These are phyloP conservation scores for Mariannaea sp. DNA, from an alignment of 2,329 filamentous ascomycete genomes.

Conservation along the genomic window DNA sequence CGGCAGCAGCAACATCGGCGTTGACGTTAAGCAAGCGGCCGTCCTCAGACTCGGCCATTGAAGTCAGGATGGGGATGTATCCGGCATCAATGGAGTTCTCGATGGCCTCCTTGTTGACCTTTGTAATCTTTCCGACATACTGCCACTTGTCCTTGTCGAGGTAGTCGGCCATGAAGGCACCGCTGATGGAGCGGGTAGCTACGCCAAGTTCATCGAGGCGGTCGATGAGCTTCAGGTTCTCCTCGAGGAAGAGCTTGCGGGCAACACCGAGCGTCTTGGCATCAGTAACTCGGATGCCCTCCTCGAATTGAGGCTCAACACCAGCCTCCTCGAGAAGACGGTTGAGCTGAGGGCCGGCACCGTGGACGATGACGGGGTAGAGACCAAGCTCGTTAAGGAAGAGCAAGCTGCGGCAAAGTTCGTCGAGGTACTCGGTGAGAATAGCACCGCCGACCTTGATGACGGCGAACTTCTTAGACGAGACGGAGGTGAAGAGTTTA, in stretches of 20 bases:
- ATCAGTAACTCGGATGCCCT: constrained; percentile 94
- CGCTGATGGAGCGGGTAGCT: constrained; percentile 85
- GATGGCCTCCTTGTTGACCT: constrained; percentile 88
- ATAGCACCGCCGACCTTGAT: constrained; percentile 98
- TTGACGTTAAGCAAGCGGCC: constrained; percentile 97
- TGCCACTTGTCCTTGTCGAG: constrained; percentile 96
- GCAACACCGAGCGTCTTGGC: constrained; percentile 92
- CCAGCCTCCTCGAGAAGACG: constrained; percentile 86
- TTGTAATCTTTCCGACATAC: constrained; percentile 92
- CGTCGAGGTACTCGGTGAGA: constrained; percentile 90
- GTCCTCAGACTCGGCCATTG: constrained; percentile 91
- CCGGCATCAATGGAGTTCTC: constrained; percentile 89
- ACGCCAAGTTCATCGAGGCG: constrained; percentile 89
- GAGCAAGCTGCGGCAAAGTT: constrained; percentile 84
- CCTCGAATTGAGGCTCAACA: constrained; percentile 93
- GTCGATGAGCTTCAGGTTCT: constrained; percentile 79
- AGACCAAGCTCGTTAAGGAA: constrained; percentile 95
- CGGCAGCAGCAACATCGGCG: constrained; percentile 92
- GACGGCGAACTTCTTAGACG: constrained; percentile 95
- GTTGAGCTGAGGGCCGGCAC: constrained; percentile 94
- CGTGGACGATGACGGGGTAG: constrained; percentile 94
- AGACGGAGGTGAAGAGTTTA: constrained; percentile 95
- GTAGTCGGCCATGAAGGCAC: constrained; percentile 92
- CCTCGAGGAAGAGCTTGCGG: constrained; percentile 89
- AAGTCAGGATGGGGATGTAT: constrained; percentile 91